phyloP scores from a whole-genome alignment of 2,329 filamentous ascomycete species.

The Aspergillus sp. region DNA sequence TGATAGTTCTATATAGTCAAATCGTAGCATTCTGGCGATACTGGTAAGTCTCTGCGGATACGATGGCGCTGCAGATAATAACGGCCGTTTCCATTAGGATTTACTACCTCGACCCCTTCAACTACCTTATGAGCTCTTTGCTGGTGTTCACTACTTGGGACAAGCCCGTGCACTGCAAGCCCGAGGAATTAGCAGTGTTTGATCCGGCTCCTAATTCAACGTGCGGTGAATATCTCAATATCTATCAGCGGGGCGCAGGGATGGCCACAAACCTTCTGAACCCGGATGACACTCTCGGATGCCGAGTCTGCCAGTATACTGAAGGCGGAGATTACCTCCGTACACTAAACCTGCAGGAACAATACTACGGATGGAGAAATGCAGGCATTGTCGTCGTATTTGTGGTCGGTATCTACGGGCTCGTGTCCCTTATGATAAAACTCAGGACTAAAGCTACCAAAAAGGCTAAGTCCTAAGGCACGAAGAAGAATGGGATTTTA shows the following conservation, averaged over 20 bases:
- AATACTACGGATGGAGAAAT: constrained; percentile 14
- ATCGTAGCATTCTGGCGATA: not conserved
- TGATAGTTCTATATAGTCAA: not conserved
- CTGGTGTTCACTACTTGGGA: not conserved
- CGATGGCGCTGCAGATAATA: not conserved
- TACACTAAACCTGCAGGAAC: constrained; percentile 11
- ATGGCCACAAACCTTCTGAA: constrained; percentile 30
- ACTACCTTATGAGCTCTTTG: not conserved
- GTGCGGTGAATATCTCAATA: constrained; percentile 6
- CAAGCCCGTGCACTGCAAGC: not conserved
- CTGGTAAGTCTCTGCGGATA: not conserved
- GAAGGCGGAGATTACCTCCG: constrained; percentile 11
- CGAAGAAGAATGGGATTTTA: not conserved
- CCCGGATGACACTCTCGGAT: constrained; percentile 43
- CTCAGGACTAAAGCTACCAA: constrained; percentile 14
- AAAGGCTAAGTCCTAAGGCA: constrained; percentile 5
- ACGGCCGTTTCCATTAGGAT: not conserved
- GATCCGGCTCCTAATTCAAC: constrained; percentile 10
- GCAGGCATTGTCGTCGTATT: constrained; percentile 9
- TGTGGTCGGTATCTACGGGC: constrained; percentile 7
- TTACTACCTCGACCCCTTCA: constrained; percentile 1
- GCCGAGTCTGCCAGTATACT: constrained; percentile 17
- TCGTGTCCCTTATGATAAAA: constrained; percentile 15
- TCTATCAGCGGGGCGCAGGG: constrained; percentile 7
- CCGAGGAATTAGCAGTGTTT: not conserved